Percentiles rank a stretch among this genome's conserved stretches.
phyloP scores from a whole-genome alignment of 257 asterid species.

The Craterostigma plantagineum region DNA sequence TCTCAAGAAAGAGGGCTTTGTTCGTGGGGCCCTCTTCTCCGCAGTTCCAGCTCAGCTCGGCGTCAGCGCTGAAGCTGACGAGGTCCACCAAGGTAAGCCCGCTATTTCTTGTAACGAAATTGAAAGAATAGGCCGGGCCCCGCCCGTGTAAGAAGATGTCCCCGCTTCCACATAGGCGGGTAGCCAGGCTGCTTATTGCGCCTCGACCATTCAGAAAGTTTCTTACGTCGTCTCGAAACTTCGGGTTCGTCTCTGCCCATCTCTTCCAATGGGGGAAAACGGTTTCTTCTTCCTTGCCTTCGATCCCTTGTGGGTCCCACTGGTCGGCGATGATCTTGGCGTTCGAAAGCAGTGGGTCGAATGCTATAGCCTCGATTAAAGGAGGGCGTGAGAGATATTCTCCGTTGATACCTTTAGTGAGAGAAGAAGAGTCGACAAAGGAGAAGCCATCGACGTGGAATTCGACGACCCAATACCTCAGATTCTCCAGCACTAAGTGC shows the following conservation, averaged over 20 bases:
- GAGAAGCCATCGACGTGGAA: constrained; percentile 78
- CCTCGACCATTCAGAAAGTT: constrained; percentile 71
- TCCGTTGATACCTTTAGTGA: constrained; percentile 41
- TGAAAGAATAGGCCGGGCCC: constrained; percentile 79
- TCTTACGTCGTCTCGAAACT: constrained; percentile 44
- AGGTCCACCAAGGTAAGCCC: constrained; percentile 79
- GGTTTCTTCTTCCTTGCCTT: constrained; percentile 23
- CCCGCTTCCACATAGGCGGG: constrained; percentile 85
- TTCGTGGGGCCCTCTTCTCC: constrained; percentile 82
- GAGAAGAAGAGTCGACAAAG: constrained; percentile 47
- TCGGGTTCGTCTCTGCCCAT: constrained; percentile 83
- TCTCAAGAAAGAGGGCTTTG: constrained; percentile 37
- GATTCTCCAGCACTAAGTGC: constrained; percentile 67
- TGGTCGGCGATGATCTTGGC: constrained; percentile 65
- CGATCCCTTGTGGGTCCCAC: constrained; percentile 40
- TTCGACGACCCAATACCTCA: constrained; percentile 74
- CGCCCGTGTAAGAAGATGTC: constrained; percentile 65
- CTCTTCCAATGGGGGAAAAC: constrained; percentile 87
- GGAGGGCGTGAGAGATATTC: constrained; percentile 77
- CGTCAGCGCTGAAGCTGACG: constrained; percentile 52
- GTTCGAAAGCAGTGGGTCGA: constrained; percentile 73
- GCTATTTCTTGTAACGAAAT: constrained; percentile 43
- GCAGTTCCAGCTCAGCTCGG: constrained; percentile 73
- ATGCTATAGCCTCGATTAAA: constrained; percentile 69
- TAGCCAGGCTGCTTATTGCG: constrained; percentile 55